A percentile compares a stretch with the other conserved stretches of the same genome.
Conservation (phyloP, 2,329 filamentous ascomycete genomes). For the Fusarium sp. region DNA sequence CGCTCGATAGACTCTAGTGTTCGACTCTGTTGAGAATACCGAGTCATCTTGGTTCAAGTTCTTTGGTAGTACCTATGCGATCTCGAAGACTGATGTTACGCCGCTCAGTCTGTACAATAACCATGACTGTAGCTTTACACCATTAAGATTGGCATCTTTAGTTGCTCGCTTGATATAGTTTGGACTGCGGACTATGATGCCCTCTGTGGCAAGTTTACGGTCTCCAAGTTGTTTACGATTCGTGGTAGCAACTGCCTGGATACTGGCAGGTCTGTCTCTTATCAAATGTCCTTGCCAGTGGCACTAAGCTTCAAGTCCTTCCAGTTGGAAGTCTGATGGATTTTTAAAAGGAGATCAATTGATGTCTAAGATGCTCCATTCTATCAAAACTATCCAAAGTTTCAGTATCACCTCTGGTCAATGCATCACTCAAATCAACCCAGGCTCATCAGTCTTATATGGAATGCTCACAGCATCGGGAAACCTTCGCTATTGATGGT, state of each 20-base stretch:
- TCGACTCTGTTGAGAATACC: too few relatives aligned
- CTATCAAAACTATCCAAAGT: neutral
- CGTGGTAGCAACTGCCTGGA: neutral
- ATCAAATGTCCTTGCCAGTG: too few relatives aligned
- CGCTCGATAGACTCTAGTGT: too few relatives aligned
- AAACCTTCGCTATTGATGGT: neutral
- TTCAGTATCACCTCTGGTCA: too few relatives aligned
- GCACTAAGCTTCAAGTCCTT: neutral
- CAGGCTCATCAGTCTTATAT: neutral
- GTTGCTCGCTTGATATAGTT: accelerated
- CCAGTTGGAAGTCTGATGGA: neutral
- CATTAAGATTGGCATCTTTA: accelerated
- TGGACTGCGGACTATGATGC: neutral
- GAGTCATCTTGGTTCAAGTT: neutral
- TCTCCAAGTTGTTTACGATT: neutral
- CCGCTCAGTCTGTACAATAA: neutral
- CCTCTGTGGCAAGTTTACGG: too few relatives aligned
- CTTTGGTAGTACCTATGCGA: accelerated
- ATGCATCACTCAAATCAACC: neutral
- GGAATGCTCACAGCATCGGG: neutral
- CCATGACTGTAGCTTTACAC: neutral
- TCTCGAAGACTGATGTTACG: neutral
- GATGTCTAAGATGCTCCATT: neutral
- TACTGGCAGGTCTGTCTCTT: too few relatives aligned
- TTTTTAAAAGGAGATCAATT: neutral